phyloP scores from a whole-genome alignment of 2,329 filamentous ascomycete species.

The Neonectria coccinea region DNA sequence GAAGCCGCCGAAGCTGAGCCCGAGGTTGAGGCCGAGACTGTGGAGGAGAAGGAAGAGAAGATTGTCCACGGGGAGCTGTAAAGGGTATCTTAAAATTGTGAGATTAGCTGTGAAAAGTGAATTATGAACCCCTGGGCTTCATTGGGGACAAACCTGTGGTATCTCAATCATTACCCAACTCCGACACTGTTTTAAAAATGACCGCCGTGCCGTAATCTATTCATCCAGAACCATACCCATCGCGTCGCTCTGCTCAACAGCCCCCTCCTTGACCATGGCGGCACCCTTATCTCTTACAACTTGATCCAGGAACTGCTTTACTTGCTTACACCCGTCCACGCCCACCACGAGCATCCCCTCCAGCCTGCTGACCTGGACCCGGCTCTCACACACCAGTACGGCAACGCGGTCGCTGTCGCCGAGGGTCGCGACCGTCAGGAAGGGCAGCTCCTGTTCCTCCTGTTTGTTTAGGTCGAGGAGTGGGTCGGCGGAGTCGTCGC shows the following conservation, averaged over 20 bases:
- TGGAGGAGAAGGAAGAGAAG: slow-evolving; percentile 41
- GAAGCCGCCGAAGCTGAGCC: slow-evolving; percentile 29
- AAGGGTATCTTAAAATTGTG: slow-evolving; percentile 28
- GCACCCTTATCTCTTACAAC: slow-evolving; percentile 80
- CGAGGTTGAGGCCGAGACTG: slow-evolving; percentile 39
- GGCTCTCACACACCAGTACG: slow-evolving; percentile 86
- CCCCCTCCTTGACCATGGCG: slow-evolving; percentile 70
- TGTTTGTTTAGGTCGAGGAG: slow-evolving; percentile 82
- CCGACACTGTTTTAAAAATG: slow-evolving; percentile 30
- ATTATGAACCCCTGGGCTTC: slow-evolving; percentile 4
- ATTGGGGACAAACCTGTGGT: slow-evolving; percentile 20
- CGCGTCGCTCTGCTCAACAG: slow-evolving; percentile 60
- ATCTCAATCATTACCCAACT: slow-evolving; percentile 38
- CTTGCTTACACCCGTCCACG: slow-evolving; percentile 90
- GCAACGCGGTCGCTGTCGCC: slow-evolving; percentile 80
- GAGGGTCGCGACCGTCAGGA: slow-evolving; percentile 85
- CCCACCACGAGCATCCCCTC: slow-evolving; percentile 95
- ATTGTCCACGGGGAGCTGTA: slow-evolving; percentile 64
- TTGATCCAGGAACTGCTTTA: slow-evolving; percentile 82
- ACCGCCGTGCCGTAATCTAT: slow-evolving; percentile 34
- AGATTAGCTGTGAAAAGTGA: slow-evolving; percentile 34
- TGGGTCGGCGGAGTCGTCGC: slow-evolving; percentile 79
- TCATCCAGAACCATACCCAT: slow-evolving; percentile 65
- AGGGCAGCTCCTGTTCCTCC: slow-evolving; percentile 90
- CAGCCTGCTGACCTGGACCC: slow-evolving; percentile 82